Conservation (phyloP, 352 stramenopile genomes). For the Phytopythium litorale region DNA sequence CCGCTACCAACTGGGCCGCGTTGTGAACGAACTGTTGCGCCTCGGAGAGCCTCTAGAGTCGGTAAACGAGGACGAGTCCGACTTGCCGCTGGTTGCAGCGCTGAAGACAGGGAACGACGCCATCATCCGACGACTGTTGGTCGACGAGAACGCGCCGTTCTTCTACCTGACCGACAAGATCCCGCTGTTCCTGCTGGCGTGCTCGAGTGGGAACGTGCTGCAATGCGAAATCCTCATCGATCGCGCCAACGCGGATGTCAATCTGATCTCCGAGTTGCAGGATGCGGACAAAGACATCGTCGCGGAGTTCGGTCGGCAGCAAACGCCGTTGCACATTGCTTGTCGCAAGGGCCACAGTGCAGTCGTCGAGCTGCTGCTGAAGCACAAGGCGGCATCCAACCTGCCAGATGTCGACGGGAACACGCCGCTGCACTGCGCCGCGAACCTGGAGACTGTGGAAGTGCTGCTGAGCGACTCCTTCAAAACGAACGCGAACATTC, state of each 20-base stretch:
- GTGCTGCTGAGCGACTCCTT: conserved; percentile 54
- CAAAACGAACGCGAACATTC: conserved; percentile 78
- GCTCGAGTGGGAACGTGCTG: conserved; percentile 54
- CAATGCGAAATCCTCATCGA: conserved; percentile 78
- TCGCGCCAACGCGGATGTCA: conserved; percentile 54
- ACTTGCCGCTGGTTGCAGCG: conserved; percentile 67
- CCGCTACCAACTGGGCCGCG: conserved; percentile 72
- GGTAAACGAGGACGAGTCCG: conserved; percentile 38
- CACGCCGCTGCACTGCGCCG: conserved; percentile 66
- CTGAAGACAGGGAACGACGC: conserved; percentile 68
- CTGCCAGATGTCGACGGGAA: conserved; percentile 79
- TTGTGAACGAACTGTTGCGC: conserved; percentile 73
- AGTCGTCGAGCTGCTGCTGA: conserved; percentile 61
- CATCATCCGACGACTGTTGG: conserved; percentile 70
- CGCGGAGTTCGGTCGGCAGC: conserved; percentile 54
- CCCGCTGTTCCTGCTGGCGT: conserved; percentile 71
- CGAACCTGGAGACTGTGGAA: conserved; percentile 63
- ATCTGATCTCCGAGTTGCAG: conserved; percentile 72
- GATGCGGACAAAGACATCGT: conserved; percentile 80
- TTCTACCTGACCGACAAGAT: conserved; percentile 79
- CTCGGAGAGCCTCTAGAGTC: conserved; percentile 46
- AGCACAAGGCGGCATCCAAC: conserved; percentile 66
- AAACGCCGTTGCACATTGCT: conserved; percentile 78
- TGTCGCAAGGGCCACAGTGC: conserved; percentile 61
- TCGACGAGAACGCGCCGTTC: conserved; percentile 62